These are phyloP conservation scores for Martiniozyma abietophila DNA, from an alignment of 805 yeast genomes.

Conservation along the genomic window DNA sequence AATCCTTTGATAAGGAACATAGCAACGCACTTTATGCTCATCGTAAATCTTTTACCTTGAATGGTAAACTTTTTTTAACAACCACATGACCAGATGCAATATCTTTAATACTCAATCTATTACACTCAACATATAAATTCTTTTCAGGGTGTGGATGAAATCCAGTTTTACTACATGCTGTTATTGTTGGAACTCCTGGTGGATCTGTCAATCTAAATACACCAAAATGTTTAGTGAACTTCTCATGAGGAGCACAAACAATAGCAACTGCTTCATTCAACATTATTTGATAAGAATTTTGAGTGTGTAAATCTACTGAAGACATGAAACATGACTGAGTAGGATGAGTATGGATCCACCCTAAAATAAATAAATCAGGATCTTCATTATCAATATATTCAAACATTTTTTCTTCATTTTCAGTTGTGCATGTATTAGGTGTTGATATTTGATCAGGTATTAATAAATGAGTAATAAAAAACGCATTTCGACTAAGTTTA, in stretches of 20 bases:
- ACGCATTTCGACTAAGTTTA: conserved; percentile 48
- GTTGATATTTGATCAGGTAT: conserved; percentile 60
- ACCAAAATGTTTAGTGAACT: conserved; percentile 38
- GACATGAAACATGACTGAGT: conserved; percentile 63
- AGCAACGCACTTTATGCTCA: too few relatives aligned
- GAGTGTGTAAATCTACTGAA: conserved; percentile 60
- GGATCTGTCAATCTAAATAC: conserved; percentile 57
- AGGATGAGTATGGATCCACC: conserved; percentile 73
- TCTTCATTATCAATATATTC: conserved; percentile 46
- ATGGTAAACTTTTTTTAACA: conserved; percentile 36
- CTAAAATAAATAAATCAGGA: conserved; percentile 43
- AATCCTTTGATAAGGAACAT: too few relatives aligned
- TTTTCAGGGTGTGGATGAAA: conserved; percentile 56
- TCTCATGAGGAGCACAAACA: conserved; percentile 48
- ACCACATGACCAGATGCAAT: conserved; percentile 39
- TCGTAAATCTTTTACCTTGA: conserved; percentile 41
- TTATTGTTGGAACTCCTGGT: conserved; percentile 48
- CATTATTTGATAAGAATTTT: conserved; percentile 60
- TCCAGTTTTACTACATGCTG: conserved; percentile 38
- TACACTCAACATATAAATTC: conserved; percentile 40
- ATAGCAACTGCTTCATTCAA: conserved; percentile 60
- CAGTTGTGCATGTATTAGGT: conserved; percentile 51
- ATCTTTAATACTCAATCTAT: conserved; percentile 23
- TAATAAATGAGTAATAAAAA: conserved; percentile 50
- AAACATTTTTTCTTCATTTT: conserved; percentile 49